These are phyloP conservation scores for Populus hybrid DNA, from an alignment of 441 rosid species.

Conservation along the genomic window DNA sequence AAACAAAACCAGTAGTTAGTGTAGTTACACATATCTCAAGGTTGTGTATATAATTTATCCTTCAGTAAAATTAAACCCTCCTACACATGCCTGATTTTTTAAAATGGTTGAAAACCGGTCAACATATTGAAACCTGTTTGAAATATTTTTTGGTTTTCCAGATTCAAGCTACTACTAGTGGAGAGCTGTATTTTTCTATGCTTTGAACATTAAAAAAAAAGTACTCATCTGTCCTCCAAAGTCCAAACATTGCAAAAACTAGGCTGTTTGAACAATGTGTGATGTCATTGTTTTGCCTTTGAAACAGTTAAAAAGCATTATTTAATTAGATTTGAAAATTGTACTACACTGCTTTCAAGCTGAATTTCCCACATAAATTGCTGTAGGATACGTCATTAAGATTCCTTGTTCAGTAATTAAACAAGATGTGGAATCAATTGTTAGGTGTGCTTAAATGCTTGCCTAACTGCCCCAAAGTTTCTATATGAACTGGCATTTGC, in stretches of 20 bases:
- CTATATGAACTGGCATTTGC: background rate
- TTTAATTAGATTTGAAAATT: background rate
- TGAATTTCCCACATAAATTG: background rate
- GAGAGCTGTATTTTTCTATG: background rate
- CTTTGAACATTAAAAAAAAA: background rate
- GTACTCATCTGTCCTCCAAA: background rate
- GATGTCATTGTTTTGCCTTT: background rate
- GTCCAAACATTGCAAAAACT: background rate
- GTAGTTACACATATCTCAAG: background rate
- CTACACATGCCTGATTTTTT: background rate
- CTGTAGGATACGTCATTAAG: background rate
- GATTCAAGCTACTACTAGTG: background rate
- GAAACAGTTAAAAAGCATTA: background rate
- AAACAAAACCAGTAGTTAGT: background rate
- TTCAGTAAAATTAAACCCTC: background rate
- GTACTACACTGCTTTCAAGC: background rate
- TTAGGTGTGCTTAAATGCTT: background rate
- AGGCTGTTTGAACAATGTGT: background rate
- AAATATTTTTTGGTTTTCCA: background rate
- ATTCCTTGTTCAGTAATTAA: background rate
- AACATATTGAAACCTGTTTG: background rate
- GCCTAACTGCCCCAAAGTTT: background rate
- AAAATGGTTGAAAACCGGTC: background rate
- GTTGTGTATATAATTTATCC: background rate
- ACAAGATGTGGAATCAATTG: background rate